These are phyloP conservation scores for Solanum chmielewskii DNA, from an alignment of 257 asterid genomes.

Conservation along the genomic window DNA sequence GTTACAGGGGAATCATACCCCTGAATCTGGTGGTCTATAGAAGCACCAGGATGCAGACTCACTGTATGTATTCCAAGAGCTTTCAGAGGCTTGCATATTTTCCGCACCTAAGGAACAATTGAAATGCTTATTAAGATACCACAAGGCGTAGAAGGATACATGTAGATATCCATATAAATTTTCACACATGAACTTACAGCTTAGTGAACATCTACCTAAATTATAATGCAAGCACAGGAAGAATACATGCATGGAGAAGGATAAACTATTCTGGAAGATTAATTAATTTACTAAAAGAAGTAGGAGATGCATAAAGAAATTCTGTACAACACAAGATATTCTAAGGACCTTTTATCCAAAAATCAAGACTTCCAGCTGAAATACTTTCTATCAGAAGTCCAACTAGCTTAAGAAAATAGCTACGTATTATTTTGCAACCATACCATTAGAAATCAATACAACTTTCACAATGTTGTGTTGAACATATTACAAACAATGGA, in stretches of 20 bases:
- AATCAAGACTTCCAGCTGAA: not conserved
- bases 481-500: not conserved
- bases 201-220: not conserved
- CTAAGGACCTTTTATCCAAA: not conserved
- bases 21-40: constrained; percentile 67
- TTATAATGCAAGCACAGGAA: not conserved
- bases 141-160: not conserved
- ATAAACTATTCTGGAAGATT: not conserved
- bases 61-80: constrained; percentile 48
- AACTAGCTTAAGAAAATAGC: not conserved
- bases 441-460: not conserved
- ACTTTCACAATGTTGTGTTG: not conserved
- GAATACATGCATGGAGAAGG: not conserved
- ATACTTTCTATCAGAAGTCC: not conserved
- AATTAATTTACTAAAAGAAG: not conserved
- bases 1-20: constrained; percentile 28
- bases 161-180: not conserved
- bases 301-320: not conserved
- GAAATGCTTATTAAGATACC: not conserved
- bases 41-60: constrained; percentile 81
- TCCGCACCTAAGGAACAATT: constrained; percentile 36
- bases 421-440: not conserved
- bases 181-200: not conserved
- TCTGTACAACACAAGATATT: not conserved
- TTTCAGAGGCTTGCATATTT: constrained; percentile 59